Evolutionary conservation across 2,329 filamentous ascomycete genomes (phyloP).

Genomic region (Clonostachys sp.): DNA sequence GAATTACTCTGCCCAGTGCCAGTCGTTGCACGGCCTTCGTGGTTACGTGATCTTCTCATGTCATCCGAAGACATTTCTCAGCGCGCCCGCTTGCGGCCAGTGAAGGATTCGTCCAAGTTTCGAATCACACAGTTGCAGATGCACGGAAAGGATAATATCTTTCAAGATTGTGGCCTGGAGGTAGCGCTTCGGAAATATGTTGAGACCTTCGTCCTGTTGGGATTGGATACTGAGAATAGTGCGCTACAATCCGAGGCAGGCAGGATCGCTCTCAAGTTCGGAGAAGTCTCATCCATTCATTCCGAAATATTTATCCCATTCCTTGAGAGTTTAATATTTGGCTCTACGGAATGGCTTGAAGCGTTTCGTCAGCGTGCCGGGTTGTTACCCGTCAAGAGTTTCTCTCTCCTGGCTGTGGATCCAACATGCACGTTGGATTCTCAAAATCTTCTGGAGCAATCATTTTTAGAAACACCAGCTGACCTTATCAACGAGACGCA

Average conservation of each 20-base stretch:
- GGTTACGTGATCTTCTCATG: slow-evolving; percentile 57
- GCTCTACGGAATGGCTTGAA: slow-evolving; percentile 47
- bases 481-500: too few relatives aligned
- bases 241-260: slow-evolving; percentile 58
- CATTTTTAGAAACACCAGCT: too few relatives aligned
- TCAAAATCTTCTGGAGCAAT: too few relatives aligned
- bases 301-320: slow-evolving; percentile 49
- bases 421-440: too few relatives aligned
- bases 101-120: slow-evolving; percentile 39
- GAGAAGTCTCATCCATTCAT: slow-evolving; percentile 43
- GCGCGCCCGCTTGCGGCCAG: slow-evolving; percentile 41
- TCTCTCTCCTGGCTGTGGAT: too few relatives aligned
- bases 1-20: slow-evolving; percentile 40
- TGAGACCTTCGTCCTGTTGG: slow-evolving; percentile 42
- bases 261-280: slow-evolving; percentile 50
- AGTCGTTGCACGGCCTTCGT: slow-evolving; percentile 33
- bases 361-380: slow-evolving; percentile 49
- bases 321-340: slow-evolving; percentile 45
- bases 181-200: slow-evolving; percentile 48
- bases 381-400: too few relatives aligned
- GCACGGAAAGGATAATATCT: slow-evolving; percentile 53
- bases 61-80: slow-evolving; percentile 34
- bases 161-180: slow-evolving; percentile 52
- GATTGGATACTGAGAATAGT: slow-evolving; percentile 53
- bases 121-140: slow-evolving; percentile 44